Conservation (phyloP, 2,329 filamentous ascomycete species). For the Xylariaceae sp. region DNA sequence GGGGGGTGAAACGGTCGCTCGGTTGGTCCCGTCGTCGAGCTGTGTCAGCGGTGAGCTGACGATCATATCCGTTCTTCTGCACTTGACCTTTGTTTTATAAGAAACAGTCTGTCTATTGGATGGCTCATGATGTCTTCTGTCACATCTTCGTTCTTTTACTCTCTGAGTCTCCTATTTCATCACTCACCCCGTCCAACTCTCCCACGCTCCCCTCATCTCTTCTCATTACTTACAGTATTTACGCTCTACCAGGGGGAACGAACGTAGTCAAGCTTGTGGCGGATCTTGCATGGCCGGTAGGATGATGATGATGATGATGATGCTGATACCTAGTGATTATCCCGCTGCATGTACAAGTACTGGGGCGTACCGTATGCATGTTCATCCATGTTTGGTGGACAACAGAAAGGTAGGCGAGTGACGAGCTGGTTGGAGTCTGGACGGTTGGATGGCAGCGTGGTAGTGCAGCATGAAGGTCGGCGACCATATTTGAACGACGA, state of each 20-base stretch:
- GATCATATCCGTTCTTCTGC: no score
- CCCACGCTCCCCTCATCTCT: no score
- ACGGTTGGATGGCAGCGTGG: conserved; percentile 26
- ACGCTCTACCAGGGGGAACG: no score
- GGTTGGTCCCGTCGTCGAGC: conserved; percentile 23
- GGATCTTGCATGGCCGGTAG: conserved; percentile 26
- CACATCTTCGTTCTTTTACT: no score
- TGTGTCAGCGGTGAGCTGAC: conserved; percentile 19
- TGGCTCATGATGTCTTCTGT: no score
- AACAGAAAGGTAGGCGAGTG: no score
- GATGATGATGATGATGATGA: neutral
- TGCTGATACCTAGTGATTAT: conserved; percentile 13
- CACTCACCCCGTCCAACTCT: no score
- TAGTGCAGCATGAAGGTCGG: conserved; percentile 27
- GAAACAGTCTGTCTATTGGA: no score
- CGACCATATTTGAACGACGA: conserved; percentile 27
- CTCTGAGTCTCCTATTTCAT: no score
- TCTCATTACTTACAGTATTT: no score
- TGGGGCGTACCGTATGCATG: conserved; percentile 7
- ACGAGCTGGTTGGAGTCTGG: conserved; percentile 12
- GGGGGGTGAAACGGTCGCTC: conserved; percentile 27
- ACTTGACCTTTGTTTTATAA: no score
- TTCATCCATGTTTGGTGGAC: neutral
- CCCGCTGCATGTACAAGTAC: conserved; percentile 15
- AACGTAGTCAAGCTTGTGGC: conserved; percentile 21